A percentile compares a stretch with the other conserved stretches of the same genome.
phyloP scores from a whole-genome alignment of 2,329 filamentous ascomycete species.

The Didymella pinodella region DNA sequence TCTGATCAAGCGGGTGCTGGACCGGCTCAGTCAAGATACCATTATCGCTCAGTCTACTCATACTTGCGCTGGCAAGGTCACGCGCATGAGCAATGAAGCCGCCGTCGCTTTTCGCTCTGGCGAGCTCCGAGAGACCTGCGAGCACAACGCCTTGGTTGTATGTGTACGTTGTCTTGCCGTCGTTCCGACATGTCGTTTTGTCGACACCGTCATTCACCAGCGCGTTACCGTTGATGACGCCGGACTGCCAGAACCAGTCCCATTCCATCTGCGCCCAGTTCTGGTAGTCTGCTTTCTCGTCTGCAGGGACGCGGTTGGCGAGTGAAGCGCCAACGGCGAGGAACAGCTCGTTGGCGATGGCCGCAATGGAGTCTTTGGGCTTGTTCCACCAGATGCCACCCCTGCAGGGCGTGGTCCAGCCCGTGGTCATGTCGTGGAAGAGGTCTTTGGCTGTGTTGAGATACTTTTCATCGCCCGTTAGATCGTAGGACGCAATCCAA shows the following conservation, averaged over 20 bases:
- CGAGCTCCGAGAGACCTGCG: slow-evolving; percentile 63
- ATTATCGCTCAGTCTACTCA: slow-evolving; percentile 35
- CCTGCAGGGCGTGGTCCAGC: slow-evolving; percentile 57
- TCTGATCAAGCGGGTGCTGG: slow-evolving; percentile 33
- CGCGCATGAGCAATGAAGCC: slow-evolving; percentile 36
- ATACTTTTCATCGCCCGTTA: slow-evolving; percentile 61
- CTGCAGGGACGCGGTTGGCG: slow-evolving; percentile 57
- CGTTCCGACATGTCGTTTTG: slow-evolving; percentile 59
- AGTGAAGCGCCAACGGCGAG: slow-evolving; percentile 62
- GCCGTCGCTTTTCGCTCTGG: slow-evolving; percentile 52
- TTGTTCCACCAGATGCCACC: slow-evolving; percentile 67
- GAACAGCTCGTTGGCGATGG: slow-evolving; percentile 67
- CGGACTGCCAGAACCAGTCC: slow-evolving; percentile 60
- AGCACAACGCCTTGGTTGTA: slow-evolving; percentile 69
- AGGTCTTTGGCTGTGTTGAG: slow-evolving; percentile 62
- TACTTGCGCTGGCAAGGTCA: slow-evolving; percentile 39
- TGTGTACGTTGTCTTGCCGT: slow-evolving; percentile 60
- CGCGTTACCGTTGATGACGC: slow-evolving; percentile 61
- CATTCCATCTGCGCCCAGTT: slow-evolving; percentile 61
- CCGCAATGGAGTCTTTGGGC: slow-evolving; percentile 60
- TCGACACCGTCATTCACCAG: slow-evolving; percentile 65
- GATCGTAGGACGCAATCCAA: slow-evolving; percentile 65
- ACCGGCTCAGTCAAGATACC: slow-evolving; percentile 47
- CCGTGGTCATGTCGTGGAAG: slow-evolving; percentile 65
- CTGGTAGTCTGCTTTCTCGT: slow-evolving; percentile 54